Evolutionary conservation across 352 stramenopile species (phyloP), one percentile per base, ranked within the genome.

Genomic region (Phytophthora brassicae): DNA sequence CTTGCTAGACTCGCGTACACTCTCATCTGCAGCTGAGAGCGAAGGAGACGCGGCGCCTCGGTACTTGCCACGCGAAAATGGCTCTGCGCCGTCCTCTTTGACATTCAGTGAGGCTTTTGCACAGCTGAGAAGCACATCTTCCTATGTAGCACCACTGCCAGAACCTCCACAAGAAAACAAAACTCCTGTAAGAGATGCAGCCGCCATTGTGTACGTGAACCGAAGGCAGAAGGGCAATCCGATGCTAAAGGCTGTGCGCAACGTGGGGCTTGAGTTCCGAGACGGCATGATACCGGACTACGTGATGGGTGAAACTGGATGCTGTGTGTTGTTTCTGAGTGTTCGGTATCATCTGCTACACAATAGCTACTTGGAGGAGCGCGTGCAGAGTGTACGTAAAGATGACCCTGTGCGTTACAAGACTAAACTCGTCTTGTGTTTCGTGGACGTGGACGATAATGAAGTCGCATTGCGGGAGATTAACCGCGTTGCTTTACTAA

Each of bases 401-500:
- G 81, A 92, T 33, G 83, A 89, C 43, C 63, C 70, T 12, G 78
- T 79, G 12, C 79, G 68, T 24, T 96, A 97, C 74, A 83, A 87
- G 47, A 84, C 94, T 14, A 84, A 95, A 17, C 62, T 99, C n/a
- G 74, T 99, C 24, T 71, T 99, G 16, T 97, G 94, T 52, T 76
- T 97, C 24, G 96, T 99, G 6, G 96, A 99, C 66, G 85, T 98
- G 26, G 89, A 98, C 57, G 94, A 99, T 73, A 98, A 97, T 72
- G 81, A 96, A 35, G 84, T 89, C 35, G 75, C 90, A 9, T 77
- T 99, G 48, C 75, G 90, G 16, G 86, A 98, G 56, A 86, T 99
- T 46, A 99, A 98, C 71, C 87, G 93, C 55, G 71, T 98, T 19
- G 77, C 90, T 24, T 79, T 98, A 35, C 68, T 90, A 41, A 94